A percentile compares a stretch with the other conserved stretches of the same genome.
These are phyloP conservation scores for Globisporangium orthogonon DNA, from an alignment of 352 stramenopile species.

Conservation along the genomic window DNA sequence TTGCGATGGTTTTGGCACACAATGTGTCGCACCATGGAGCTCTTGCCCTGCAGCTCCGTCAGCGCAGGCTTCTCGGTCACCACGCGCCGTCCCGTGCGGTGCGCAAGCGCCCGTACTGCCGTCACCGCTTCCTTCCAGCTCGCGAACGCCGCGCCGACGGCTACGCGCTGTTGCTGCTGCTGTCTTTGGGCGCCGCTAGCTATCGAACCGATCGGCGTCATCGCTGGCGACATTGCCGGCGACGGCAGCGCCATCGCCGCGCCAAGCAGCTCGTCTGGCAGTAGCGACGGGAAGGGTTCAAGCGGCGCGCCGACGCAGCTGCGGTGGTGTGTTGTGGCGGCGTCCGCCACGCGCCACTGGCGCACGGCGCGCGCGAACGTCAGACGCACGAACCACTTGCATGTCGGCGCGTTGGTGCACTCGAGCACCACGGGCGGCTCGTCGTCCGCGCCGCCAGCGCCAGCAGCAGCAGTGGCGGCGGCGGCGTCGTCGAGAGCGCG, in stretches of 20 bases:
- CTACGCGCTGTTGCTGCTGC: too few relatives aligned
- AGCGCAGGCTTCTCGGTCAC: conserved; percentile 43
- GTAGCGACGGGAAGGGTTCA: too few relatives aligned
- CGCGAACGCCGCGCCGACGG: conserved; percentile 32
- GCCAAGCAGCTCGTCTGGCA: neutral
- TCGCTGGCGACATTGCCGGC: neutral
- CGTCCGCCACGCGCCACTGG: conserved; percentile 71
- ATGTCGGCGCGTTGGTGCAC: conserved; percentile 54
- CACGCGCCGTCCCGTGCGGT: conserved; percentile 48
- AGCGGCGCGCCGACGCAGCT: conserved; percentile 5
- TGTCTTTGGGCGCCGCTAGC: conserved; percentile 1
- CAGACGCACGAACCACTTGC: conserved; percentile 74
- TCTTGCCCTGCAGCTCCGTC: conserved; percentile 35
- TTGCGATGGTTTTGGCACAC: conserved; percentile 74
- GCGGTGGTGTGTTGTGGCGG: conserved; percentile 59
- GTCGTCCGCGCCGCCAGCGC: too few relatives aligned
- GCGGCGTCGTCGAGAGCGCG: conserved; percentile 14
- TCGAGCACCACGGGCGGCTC: conserved; percentile 32
- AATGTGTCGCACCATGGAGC: conserved; percentile 39
- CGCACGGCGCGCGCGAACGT: conserved; percentile 56
- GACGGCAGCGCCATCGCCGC: neutral
- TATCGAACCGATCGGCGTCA: neutral
- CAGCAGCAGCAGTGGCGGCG: too few relatives aligned
- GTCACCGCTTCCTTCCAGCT: conserved; percentile 57
- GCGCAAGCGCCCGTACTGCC: conserved; percentile 41